These are phyloP conservation scores for Skeletonema menzelii DNA, from an alignment of 108 stramenopile species.

Conservation along the genomic window DNA sequence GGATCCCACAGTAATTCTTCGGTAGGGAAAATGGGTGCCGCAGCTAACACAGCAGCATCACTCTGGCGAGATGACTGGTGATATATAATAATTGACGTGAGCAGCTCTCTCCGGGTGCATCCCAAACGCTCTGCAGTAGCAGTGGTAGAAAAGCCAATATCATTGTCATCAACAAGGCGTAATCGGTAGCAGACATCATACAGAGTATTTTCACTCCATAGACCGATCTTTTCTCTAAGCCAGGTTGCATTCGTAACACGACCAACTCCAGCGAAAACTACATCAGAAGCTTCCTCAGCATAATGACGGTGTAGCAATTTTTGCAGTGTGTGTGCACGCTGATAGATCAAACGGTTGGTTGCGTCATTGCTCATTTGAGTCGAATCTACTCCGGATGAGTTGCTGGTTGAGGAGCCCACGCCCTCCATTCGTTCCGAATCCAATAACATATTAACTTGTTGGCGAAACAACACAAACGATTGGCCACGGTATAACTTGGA, in stretches of 20 bases:
- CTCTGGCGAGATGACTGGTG: conserved; percentile 69
- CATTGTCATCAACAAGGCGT: conserved; percentile 65
- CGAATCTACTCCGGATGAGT: not conserved
- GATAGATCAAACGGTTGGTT: conserved; percentile 9
- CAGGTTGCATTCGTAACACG: conserved; percentile 36
- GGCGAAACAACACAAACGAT: conserved; percentile 23
- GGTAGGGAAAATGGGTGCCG: conserved; percentile 88
- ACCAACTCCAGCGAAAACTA: conserved; percentile 59
- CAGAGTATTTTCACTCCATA: conserved; percentile 59
- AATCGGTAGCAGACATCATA: conserved; percentile 74
- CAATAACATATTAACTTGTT: conserved; percentile 34
- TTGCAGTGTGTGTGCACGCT: conserved; percentile 56
- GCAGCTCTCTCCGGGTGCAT: conserved; percentile 39
- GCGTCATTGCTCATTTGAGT: conserved; percentile 4
- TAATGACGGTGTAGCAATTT: conserved; percentile 63
- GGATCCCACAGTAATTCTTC: conserved; percentile 92
- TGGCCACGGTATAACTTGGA: conserved; percentile 26
- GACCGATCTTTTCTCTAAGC: conserved; percentile 36
- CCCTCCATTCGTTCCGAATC: conserved; percentile 42
- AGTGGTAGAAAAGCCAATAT: conserved; percentile 5
- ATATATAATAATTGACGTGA: conserved; percentile 61
- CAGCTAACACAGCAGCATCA: conserved; percentile 57
- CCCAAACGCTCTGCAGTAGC: conserved; percentile 19
- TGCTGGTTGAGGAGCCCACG: not conserved
- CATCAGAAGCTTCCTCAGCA: conserved; percentile 46